Conservation (phyloP, 805 yeast species). For the Kodamaea neixiangensis region DNA sequence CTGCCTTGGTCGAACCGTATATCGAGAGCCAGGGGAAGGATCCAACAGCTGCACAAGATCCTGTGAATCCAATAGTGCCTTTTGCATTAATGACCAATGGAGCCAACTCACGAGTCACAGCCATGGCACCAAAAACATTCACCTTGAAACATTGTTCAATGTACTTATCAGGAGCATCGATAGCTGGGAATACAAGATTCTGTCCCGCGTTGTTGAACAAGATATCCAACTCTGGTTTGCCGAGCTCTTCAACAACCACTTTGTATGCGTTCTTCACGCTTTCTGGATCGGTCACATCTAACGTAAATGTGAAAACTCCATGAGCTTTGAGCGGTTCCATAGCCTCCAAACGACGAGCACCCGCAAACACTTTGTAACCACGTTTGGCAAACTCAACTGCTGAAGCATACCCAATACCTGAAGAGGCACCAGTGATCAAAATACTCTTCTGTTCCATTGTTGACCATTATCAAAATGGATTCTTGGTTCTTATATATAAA, state of each 20-base stretch:
- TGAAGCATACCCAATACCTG: constrained; percentile 54
- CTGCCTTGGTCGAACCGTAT: constrained; percentile 71
- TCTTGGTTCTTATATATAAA: background rate
- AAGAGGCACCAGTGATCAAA: constrained; percentile 50
- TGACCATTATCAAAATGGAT: background rate
- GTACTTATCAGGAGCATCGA: constrained; percentile 60
- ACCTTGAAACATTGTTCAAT: constrained; percentile 56
- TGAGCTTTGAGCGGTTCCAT: constrained; percentile 52
- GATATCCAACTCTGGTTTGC: constrained; percentile 54
- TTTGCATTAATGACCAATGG: constrained; percentile 59
- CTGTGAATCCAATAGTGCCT: constrained; percentile 73
- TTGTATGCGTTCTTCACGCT: constrained; percentile 49
- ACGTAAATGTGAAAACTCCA: constrained; percentile 46
- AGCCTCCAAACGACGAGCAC: constrained; percentile 65
- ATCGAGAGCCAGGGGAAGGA: constrained; percentile 72
- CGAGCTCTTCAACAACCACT: constrained; percentile 30
- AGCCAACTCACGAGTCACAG: constrained; percentile 58
- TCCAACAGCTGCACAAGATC: constrained; percentile 65
- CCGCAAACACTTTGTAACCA: constrained; percentile 66
- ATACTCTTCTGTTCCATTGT: background rate
- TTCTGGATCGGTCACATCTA: constrained; percentile 59
- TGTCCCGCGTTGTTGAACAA: constrained; percentile 80
- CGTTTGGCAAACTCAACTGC: constrained; percentile 50
- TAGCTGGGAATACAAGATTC: constrained; percentile 68
- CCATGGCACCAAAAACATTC: constrained; percentile 69